Percentiles rank a stretch among this genome's conserved stretches.
Conservation (phyloP, 441 rosid genomes). For the Pelargonium citronellum region DNA sequence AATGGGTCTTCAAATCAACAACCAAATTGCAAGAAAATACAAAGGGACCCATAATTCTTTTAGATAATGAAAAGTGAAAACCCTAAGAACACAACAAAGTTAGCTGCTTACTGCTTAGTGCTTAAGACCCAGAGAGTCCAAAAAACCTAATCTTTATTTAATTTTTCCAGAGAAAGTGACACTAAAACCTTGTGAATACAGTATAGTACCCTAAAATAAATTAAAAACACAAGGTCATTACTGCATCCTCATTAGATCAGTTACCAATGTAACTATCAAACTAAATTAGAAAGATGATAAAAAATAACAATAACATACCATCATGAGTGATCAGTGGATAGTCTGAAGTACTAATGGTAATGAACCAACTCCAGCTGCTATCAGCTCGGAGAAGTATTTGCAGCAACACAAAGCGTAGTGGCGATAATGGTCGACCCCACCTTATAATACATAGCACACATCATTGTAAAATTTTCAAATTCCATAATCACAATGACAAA, state of each 20-base stretch:
- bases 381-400: background rate
- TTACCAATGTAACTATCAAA: no score
- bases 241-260: no score
- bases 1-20: background rate
- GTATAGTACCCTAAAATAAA: background rate
- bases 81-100: slow-evolving; percentile 17
- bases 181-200: slow-evolving; percentile 29
- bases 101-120: slow-evolving; percentile 5
- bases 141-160: slow-evolving; percentile 24
- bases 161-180: slow-evolving; percentile 26
- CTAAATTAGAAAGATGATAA: no score
- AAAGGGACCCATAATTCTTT: slow-evolving; percentile 30
- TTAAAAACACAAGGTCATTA: background rate
- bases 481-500: background rate
- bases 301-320: background rate
- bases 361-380: background rate
- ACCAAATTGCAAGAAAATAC: slow-evolving; percentile 24
- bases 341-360: background rate
- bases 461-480: background rate
- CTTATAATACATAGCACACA: no score
- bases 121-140: no score
- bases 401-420: background rate
- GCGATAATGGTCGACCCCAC: slow-evolving; percentile 56
- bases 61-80: slow-evolving; percentile 19
- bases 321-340: background rate